Percentiles rank a stretch among this genome's conserved stretches.
phyloP scores from a whole-genome alignment of 345 rosid species.

The Pistacia atlantica region DNA sequence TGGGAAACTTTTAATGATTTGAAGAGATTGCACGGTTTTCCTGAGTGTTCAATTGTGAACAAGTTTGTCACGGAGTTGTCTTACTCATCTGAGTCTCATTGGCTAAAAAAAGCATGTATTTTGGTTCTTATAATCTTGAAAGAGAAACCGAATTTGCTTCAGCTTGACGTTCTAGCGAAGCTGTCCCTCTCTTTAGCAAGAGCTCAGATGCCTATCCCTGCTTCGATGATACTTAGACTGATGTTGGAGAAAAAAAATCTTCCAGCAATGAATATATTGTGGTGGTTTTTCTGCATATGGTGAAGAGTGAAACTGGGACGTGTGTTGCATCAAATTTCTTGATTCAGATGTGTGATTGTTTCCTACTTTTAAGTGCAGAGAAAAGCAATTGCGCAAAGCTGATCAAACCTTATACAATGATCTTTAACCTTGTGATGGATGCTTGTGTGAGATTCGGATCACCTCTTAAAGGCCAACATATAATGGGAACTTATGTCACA shows the following conservation, averaged over 20 bases:
- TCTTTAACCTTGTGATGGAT: slow-evolving; percentile 76
- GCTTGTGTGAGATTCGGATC: slow-evolving; percentile 70
- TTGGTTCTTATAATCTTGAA: slow-evolving; percentile 44
- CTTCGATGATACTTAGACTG: slow-evolving; percentile 53
- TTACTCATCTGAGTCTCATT: slow-evolving; percentile 59
- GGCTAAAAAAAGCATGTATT: slow-evolving; percentile 60
- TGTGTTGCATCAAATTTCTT: slow-evolving; percentile 68
- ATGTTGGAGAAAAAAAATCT: slow-evolving; percentile 53
- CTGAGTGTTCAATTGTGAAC: slow-evolving; percentile 35
- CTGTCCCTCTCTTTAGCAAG: slow-evolving; percentile 66
- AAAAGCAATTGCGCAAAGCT: slow-evolving; percentile 32
- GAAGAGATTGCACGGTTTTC: slow-evolving; percentile 61
- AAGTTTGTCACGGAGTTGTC: slow-evolving; percentile 58
- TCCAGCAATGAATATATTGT: slow-evolving; percentile 37
- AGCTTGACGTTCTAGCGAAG: slow-evolving; percentile 46
- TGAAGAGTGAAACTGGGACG: slow-evolving; percentile 69
- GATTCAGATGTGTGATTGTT: slow-evolving; percentile 58
- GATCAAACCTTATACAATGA: slow-evolving; percentile 59
- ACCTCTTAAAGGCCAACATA: slow-evolving; percentile 70
- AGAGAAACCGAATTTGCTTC: slow-evolving; percentile 44
- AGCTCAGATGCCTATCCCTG: slow-evolving; percentile 61
- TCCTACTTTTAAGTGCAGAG: slow-evolving; percentile 15
- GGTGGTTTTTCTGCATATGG: slow-evolving; percentile 68
- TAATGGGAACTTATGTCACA: slow-evolving; percentile 69
- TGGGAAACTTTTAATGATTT: slow-evolving; percentile 68